These are phyloP conservation scores for Dillenia suffruticosa DNA, from an alignment of 164 flowering plant species.

Conservation along the genomic window DNA sequence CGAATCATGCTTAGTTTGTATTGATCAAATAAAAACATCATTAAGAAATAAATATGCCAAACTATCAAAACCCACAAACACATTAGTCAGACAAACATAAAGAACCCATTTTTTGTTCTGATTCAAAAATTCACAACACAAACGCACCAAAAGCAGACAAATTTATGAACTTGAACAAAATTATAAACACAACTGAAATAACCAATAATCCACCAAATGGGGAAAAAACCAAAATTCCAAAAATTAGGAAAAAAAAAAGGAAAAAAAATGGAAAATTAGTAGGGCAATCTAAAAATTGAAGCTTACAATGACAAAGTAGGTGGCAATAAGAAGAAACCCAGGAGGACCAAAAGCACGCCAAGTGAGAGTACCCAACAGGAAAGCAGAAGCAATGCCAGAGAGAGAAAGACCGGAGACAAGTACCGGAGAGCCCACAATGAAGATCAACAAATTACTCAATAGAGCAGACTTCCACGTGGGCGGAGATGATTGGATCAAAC, in stretches of 20 bases:
- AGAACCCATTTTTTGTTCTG: slow-evolving; percentile 3
- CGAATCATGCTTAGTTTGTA: no score
- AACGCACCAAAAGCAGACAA: no score
- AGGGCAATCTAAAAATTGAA: background rate
- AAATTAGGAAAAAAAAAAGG: background rate
- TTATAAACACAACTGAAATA: no score
- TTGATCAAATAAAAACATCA: no score
- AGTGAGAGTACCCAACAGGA: slow-evolving; percentile 80
- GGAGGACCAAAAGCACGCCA: slow-evolving; percentile 85
- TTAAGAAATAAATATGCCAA: background rate
- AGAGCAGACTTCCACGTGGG: slow-evolving; percentile 82
- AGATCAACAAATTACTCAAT: slow-evolving; percentile 59
- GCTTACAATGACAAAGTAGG: slow-evolving; percentile 78
- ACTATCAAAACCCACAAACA: background rate
- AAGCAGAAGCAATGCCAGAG: slow-evolving; percentile 79
- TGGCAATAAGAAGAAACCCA: slow-evolving; percentile 81
- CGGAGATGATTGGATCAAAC: slow-evolving; percentile 48
- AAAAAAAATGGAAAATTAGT: background rate
- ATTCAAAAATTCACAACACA: no score
- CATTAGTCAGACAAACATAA: background rate
- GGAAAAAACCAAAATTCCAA: background rate
- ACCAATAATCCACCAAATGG: no score
- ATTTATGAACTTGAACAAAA: no score
- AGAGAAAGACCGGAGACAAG: slow-evolving; percentile 70
- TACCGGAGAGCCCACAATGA: slow-evolving; percentile 71